Base-by-base conservation (phyloP, 2,329 filamentous ascomycete species). In the Gliomastix tumulicola region DNA sequence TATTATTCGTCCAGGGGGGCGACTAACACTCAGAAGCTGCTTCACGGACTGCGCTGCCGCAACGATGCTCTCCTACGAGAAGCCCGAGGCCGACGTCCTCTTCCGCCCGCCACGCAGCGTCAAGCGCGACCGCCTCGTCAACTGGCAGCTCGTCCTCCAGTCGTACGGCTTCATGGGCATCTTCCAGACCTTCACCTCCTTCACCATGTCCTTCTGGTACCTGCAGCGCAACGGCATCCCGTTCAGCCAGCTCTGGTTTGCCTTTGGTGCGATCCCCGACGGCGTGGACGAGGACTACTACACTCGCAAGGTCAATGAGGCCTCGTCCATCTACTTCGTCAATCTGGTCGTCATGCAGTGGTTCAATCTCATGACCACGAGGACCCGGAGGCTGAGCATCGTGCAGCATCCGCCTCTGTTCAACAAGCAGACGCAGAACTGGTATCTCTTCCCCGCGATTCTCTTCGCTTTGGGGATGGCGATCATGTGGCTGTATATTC, bases 331-430 rank as follows among this genome's bases (percentile, higher is more conserved):
- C 41, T 89, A 89, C 57, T 89, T 89, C 48, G 74, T 88, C 46
- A 89, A 81, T 41, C 63, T 90, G 17, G 84, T 90, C 3, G 79
- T 89, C 34, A 87, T 89, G 82, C 82, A 86, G 67, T 81, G 79
- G 68, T 88, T 88, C 66, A 86, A 83, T 51, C 65, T 88, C 5
- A 71, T 88, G 50, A 77, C 79, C 2, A 69, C 84, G 6, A 70
- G 83, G 13, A 89, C 77, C 2, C 67, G 79, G 2, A 68, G 75
- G 2, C 65, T 82, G 17, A 75, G 74, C 38, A 74, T 89, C 44
- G 79, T 89, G 55, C 79, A 86, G 51, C 83, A 88, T 46, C 77
- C 80, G 4, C 83, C 84, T 0, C 43, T 74, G 7, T 79, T 82
- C 56, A 82, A 82, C 53, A 73, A 68, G 47, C 53, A 60, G 10